phyloP scores from a whole-genome alignment of 768 basidiomycete genomes.

The Lactarius pseudohatsudake region DNA sequence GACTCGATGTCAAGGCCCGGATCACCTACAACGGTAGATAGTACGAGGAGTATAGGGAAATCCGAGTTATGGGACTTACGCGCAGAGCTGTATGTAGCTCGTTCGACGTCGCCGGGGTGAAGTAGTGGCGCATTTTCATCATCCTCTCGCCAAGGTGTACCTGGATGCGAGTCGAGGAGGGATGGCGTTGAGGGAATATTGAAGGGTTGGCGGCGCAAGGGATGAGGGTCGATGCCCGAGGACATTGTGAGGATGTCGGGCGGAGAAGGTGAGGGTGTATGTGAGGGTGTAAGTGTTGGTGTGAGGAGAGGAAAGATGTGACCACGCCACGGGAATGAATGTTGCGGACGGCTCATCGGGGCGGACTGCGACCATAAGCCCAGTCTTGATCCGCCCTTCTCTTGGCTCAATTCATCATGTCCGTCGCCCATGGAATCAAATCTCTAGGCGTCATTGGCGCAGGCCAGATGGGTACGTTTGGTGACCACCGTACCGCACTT shows the following conservation, averaged over 20 bases:
- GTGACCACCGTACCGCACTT: neutral
- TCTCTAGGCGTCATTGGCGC: conserved; percentile 78
- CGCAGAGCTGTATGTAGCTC: neutral
- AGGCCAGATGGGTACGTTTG: conserved; percentile 64
- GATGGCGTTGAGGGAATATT: neutral
- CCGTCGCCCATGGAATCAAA: conserved; percentile 69
- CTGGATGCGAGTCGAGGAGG: conserved; percentile 6
- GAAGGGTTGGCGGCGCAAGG: neutral
- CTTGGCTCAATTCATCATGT: conserved; percentile 39
- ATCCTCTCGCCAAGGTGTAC: conserved; percentile 21
- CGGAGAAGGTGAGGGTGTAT: neutral
- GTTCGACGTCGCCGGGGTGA: conserved; percentile 19
- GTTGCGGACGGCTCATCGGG: neutral
- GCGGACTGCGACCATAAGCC: neutral
- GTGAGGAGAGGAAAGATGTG: neutral
- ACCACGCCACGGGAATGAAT: neutral
- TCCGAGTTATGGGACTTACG: neutral
- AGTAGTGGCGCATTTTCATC: conserved; percentile 22
- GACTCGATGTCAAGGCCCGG: neutral
- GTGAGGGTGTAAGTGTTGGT: too few relatives aligned
- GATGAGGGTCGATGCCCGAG: neutral
- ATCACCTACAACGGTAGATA: neutral
- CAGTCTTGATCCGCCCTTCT: neutral
- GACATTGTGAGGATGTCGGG: conserved; percentile 6
- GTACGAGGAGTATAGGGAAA: neutral